These are phyloP conservation scores for Chondrostereum purpureum DNA, from an alignment of 1,284 basidiomycete species.

Conservation along the genomic window DNA sequence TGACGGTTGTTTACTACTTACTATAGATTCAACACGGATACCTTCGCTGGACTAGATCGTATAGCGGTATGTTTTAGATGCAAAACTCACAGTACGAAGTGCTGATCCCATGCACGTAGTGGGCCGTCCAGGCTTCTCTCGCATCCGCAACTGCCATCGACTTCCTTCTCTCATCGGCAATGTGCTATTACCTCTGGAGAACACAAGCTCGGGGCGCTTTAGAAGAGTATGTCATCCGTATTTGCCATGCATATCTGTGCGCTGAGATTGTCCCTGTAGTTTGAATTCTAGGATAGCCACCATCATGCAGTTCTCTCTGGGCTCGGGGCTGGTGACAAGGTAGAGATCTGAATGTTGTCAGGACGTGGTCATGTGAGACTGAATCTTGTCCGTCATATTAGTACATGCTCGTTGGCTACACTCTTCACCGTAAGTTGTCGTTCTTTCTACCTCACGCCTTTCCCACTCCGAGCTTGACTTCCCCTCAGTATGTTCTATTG, in stretches of 20 bases:
- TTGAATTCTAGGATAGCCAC: constrained; percentile 14
- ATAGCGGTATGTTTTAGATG: background rate
- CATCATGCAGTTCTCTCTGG: constrained; percentile 19
- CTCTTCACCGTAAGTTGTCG: constrained; percentile 22
- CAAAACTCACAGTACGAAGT: background rate
- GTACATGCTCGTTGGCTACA: constrained; percentile 23
- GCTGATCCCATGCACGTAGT: constrained; percentile 20
- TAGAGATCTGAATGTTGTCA: constrained; percentile 11
- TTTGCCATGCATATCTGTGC: no score
- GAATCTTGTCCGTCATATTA: constrained; percentile 5
- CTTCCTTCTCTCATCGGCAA: constrained; percentile 36
- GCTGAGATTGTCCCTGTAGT: constrained; percentile 6
- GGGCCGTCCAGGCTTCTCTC: constrained; percentile 34
- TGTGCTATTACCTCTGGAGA: constrained; percentile 43
- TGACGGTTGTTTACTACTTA: constrained; percentile 18
- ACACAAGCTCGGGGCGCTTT: constrained; percentile 28
- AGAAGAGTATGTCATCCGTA: constrained; percentile 16
- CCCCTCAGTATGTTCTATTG: constrained; percentile 35
- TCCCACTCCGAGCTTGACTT: background rate
- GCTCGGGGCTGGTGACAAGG: constrained; percentile 37
- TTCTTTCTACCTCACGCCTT: no score
- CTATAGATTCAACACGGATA: constrained; percentile 14
- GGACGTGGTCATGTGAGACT: no score
- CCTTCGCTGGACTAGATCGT: background rate
- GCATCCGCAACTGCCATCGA: constrained; percentile 37